Evolutionary conservation across 2,329 filamentous ascomycete species (phyloP).

Genomic region (Myriosclerotinia scirpicola): DNA sequence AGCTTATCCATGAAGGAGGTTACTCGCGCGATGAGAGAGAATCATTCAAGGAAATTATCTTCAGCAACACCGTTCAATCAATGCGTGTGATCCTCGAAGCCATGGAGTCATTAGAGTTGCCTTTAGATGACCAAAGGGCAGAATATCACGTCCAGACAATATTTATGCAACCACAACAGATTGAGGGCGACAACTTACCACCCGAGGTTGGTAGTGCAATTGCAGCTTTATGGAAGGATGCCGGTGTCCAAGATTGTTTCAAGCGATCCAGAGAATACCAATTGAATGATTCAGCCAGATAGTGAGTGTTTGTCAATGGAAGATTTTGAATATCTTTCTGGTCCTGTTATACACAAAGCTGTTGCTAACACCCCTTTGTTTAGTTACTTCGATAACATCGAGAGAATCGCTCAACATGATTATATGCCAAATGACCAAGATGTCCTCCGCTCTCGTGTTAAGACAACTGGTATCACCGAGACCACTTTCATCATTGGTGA

Average conservation of each 20-base stretch:
- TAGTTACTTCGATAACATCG: slow-evolving; percentile 82
- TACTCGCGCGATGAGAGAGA: slow-evolving; percentile 96
- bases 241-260: slow-evolving; percentile 83
- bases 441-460: slow-evolving; percentile 83
- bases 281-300: slow-evolving; percentile 90
- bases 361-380: slow-evolving; percentile 21
- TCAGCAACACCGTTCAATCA: slow-evolving; percentile 90
- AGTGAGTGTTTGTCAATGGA: slow-evolving; percentile 58
- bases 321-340: background rate
- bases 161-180: slow-evolving; percentile 54
- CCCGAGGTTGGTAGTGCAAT: slow-evolving; percentile 77
- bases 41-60: slow-evolving; percentile 93
- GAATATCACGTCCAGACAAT: slow-evolving; percentile 42
- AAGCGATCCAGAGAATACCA: slow-evolving; percentile 85
- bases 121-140: slow-evolving; percentile 64
- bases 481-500: slow-evolving; percentile 91
- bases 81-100: slow-evolving; percentile 90
- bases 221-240: slow-evolving; percentile 79
- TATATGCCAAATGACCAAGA: slow-evolving; percentile 95
- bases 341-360: background rate
- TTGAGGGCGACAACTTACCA: slow-evolving; percentile 79
- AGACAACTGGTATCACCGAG: slow-evolving; percentile 95
- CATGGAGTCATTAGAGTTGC: slow-evolving; percentile 81
- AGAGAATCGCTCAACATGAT: slow-evolving; percentile 70
- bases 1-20: slow-evolving; percentile 97